phyloP scores from a whole-genome alignment of 768 basidiomycete genomes.

The Tulasnella sp. region DNA sequence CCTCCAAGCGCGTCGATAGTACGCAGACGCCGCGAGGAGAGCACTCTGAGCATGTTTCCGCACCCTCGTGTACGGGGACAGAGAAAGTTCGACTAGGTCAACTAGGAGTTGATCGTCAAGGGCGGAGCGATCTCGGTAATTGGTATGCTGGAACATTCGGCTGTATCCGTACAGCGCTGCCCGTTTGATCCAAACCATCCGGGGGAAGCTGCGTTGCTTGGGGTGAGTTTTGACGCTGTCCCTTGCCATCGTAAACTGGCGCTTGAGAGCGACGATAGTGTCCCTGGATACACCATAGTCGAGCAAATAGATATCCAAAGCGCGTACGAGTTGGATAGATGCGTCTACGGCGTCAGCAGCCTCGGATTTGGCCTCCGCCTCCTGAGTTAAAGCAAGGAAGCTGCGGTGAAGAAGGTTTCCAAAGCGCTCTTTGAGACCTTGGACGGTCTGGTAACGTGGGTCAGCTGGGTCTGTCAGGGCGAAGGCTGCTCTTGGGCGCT shows the following conservation, averaged over 20 bases:
- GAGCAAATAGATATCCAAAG: slow-evolving; percentile 70
- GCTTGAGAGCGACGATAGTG: slow-evolving; percentile 61
- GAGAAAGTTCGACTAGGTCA: slow-evolving; percentile 67
- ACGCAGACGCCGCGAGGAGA: slow-evolving; percentile 17
- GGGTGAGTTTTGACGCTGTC: slow-evolving; percentile 44
- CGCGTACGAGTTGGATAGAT: slow-evolving; percentile 64
- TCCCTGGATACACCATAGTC: slow-evolving; percentile 61
- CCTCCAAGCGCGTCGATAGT: slow-evolving; percentile 29
- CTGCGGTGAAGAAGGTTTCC: slow-evolving; percentile 66
- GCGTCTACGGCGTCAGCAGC: slow-evolving; percentile 82
- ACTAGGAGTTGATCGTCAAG: slow-evolving; percentile 67
- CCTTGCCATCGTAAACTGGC: slow-evolving; percentile 62
- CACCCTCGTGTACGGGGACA: slow-evolving; percentile 75
- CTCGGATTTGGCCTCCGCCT: slow-evolving; percentile 44
- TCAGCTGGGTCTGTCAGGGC: slow-evolving; percentile 68
- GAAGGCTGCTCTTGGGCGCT: slow-evolving; percentile 71
- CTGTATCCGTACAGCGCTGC: slow-evolving; percentile 67
- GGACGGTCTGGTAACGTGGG: slow-evolving; percentile 63
- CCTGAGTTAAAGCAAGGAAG: slow-evolving; percentile 57
- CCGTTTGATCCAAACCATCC: slow-evolving; percentile 69
- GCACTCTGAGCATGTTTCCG: slow-evolving; percentile 35
- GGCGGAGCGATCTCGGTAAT: slow-evolving; percentile 67
- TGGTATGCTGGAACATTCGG: slow-evolving; percentile 69
- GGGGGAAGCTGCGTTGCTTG: slow-evolving; percentile 70
- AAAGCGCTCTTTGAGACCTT: slow-evolving; percentile 55